These are phyloP conservation scores for Mycena filopes DNA, from an alignment of 768 basidiomycete genomes.

Conservation along the genomic window DNA sequence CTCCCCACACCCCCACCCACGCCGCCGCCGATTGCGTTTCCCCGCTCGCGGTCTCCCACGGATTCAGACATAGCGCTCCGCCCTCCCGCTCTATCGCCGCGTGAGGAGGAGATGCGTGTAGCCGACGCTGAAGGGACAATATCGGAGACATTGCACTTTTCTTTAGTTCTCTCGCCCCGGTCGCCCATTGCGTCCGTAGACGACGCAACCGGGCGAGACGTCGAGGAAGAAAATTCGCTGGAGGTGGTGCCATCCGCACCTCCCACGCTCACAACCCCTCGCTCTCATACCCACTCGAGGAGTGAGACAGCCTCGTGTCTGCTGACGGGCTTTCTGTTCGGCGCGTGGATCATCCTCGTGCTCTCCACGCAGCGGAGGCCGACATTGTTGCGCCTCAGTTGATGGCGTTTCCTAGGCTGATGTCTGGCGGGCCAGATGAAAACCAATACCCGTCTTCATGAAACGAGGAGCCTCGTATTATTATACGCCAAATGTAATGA, in stretches of 20 bases:
- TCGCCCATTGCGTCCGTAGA: background rate
- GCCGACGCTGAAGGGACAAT: background rate
- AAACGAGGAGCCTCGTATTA: too few species aligned
- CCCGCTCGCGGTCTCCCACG: background rate
- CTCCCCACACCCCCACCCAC: conserved; percentile 29
- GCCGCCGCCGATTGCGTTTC: background rate
- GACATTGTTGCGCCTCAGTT: conserved; percentile 10
- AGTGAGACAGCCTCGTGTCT: conserved; percentile 30
- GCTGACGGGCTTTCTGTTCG: conserved; percentile 30
- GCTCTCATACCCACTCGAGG: background rate
- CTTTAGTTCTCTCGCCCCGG: background rate
- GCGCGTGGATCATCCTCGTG: conserved; percentile 20
- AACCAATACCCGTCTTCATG: too few species aligned
- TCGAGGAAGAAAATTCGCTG: background rate
- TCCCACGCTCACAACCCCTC: background rate
- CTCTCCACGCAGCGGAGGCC: conserved; percentile 21
- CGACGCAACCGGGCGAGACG: background rate
- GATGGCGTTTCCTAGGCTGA: background rate
- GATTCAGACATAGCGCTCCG: background rate
- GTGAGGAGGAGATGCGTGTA: background rate
- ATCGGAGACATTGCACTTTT: background rate
- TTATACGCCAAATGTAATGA: too few species aligned
- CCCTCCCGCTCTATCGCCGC: conserved; percentile 6
- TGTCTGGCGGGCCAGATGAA: background rate
- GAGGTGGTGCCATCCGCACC: background rate